Conservation (phyloP, 768 basidiomycete genomes). For the Rickenella mellea region DNA sequence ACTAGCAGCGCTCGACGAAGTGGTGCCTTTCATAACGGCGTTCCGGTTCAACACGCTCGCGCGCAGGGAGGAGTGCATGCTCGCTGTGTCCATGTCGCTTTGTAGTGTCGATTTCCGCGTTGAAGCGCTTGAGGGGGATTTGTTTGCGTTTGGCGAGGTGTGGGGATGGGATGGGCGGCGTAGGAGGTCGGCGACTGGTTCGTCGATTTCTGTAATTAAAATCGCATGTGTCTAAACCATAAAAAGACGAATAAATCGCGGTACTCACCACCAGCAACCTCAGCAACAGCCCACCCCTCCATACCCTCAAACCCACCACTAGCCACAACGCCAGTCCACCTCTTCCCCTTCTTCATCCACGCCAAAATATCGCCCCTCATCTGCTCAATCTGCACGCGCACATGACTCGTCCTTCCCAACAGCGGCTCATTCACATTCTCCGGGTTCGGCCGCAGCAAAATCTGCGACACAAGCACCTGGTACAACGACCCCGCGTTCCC, state of each 20-base stretch:
- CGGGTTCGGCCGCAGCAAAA: conserved; percentile 61
- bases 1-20: conserved; percentile 28
- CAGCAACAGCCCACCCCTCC: conserved; percentile 84
- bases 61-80: conserved; percentile 39
- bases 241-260: conserved; percentile 1
- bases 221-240: conserved; percentile 1
- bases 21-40: conserved; percentile 13
- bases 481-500: conserved; percentile 62
- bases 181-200: conserved; percentile 66
- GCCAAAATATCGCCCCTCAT: conserved; percentile 51
- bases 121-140: conserved; percentile 18
- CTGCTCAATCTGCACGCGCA: conserved; percentile 67
- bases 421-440: conserved; percentile 50
- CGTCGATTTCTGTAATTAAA: conserved; percentile 57
- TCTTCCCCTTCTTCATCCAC: conserved; percentile 71
- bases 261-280: conserved; percentile 70
- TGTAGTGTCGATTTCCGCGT: conserved; percentile 13
- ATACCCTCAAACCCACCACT: conserved; percentile 74
- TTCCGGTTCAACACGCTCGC: conserved; percentile 30
- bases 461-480: conserved; percentile 70
- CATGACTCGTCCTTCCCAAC: conserved; percentile 58
- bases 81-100: conserved; percentile 29
- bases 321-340: conserved; percentile 68
- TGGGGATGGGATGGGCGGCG: conserved; percentile 27
- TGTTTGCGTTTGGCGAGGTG: conserved; percentile 10